phyloP scores from a whole-genome alignment of 176 grass and related monocot species.

The Bolboschoenus planiculmis region DNA sequence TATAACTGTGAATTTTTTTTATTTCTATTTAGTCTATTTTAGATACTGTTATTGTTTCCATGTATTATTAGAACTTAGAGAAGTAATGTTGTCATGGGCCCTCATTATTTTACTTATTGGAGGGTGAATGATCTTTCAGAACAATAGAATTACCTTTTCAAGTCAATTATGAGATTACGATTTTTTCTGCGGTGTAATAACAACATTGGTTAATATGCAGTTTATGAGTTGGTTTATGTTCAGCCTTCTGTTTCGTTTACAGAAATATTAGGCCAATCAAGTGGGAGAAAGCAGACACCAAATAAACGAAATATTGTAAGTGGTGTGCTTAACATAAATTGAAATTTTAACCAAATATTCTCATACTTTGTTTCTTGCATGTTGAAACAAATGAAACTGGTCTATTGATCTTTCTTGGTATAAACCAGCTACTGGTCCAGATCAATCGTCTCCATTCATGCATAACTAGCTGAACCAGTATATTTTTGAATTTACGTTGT shows the following conservation, averaged over 20 bases:
- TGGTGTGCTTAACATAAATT: not conserved
- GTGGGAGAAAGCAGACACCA: not conserved
- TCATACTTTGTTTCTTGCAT: not conserved
- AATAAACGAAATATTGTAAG: not conserved
- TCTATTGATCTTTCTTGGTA: not conserved
- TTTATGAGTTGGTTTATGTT: conserved; percentile 6
- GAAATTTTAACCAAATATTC: not conserved
- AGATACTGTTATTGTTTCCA: conserved; percentile 12
- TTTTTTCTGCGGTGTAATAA: conserved; percentile 16
- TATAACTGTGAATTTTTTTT: conserved; percentile 22
- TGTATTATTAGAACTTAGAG: conserved; percentile 21
- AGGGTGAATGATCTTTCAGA: conserved; percentile 28
- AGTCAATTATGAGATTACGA: not conserved
- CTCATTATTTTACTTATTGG: conserved; percentile 28
- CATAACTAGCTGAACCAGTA: not conserved
- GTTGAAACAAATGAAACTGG: too few relatives aligned
- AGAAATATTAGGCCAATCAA: not conserved
- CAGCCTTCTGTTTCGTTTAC: not conserved
- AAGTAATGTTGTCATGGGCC: conserved; percentile 17
- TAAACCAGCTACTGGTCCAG: too few relatives aligned
- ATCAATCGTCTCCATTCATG: not conserved
- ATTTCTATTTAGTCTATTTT: conserved; percentile 16
- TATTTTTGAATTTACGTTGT: too few relatives aligned
- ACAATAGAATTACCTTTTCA: conserved; percentile 8
- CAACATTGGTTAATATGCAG: not conserved